Percentiles rank a stretch among this genome's conserved stretches.
Evolutionary conservation across 176 grass and related monocot species (phyloP).

Genomic region (Musa acuminata): DNA sequence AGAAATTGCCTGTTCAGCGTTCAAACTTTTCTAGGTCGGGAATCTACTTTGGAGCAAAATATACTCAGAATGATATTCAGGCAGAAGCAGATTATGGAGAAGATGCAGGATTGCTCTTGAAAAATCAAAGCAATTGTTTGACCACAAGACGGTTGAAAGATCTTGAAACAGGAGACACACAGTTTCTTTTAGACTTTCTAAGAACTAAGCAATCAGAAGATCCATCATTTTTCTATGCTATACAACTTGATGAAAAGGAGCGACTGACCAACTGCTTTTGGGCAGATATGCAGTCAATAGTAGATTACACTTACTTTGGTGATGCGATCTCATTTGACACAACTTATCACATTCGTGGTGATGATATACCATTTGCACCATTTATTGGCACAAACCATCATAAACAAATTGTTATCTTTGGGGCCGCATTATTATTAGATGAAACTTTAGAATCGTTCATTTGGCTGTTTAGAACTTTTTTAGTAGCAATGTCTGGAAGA

Average conservation of each 20-base stretch:
- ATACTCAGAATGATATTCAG: conserved; percentile 8
- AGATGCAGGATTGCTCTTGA: conserved; percentile 12
- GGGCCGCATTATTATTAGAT: conserved; percentile 33
- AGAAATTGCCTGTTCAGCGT: conserved; percentile 21
- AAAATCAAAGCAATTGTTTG: conserved; percentile 4
- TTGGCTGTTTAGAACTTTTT: conserved; percentile 53
- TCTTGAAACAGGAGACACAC: conserved; percentile 18
- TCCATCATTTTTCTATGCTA: conserved; percentile 45
- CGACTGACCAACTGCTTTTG: conserved; percentile 44
- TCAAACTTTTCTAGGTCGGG: neutral
- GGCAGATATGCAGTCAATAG: conserved; percentile 30
- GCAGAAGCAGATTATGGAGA: neutral
- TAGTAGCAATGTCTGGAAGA: conserved; percentile 38
- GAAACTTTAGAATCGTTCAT: conserved; percentile 33
- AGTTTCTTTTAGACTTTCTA: conserved; percentile 25
- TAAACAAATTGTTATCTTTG: conserved; percentile 37
- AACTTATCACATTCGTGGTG: conserved; percentile 24
- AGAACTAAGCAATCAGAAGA: conserved; percentile 43
- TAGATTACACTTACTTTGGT: conserved; percentile 30
- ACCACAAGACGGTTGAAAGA: conserved; percentile 4
- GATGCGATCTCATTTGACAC: conserved; percentile 44
- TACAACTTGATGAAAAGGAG: conserved; percentile 45
- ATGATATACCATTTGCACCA: conserved; percentile 31
- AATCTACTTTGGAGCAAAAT: neutral
- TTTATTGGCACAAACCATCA: conserved; percentile 45